These are phyloP conservation scores for Bipolaris zeicola DNA, from an alignment of 2,329 filamentous ascomycete genomes.

Conservation along the genomic window DNA sequence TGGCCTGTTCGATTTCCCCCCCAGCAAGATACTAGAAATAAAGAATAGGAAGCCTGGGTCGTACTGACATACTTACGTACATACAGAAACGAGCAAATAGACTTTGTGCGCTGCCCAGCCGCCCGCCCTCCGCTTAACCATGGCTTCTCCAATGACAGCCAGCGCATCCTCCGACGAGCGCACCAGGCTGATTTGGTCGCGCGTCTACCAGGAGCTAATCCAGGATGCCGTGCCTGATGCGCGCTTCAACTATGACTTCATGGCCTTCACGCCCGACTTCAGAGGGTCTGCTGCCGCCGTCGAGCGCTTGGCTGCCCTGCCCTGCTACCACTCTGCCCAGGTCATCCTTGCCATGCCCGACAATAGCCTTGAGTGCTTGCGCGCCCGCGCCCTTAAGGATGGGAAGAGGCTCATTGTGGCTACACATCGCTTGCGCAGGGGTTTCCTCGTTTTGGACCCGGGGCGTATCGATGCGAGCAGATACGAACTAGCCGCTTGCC, in stretches of 20 bases:
- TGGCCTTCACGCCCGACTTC: slow-evolving; percentile 53
- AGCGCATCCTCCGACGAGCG: slow-evolving; percentile 17
- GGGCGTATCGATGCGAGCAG: slow-evolving; percentile 32
- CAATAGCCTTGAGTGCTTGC: slow-evolving; percentile 53
- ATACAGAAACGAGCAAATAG: background rate
- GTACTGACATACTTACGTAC: too few species aligned
- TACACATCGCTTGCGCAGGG: slow-evolving; percentile 51
- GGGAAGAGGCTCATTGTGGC: slow-evolving; percentile 52
- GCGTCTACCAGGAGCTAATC: slow-evolving; percentile 46
- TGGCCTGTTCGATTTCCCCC: background rate
- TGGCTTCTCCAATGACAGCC: slow-evolving; percentile 19
- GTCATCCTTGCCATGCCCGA: slow-evolving; percentile 52
- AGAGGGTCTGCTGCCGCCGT: slow-evolving; percentile 44
- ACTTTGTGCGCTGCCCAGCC: background rate
- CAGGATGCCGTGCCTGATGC: slow-evolving; percentile 52
- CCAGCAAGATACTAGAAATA: background rate
- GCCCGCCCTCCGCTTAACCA: background rate
- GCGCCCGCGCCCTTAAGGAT: slow-evolving; percentile 47
- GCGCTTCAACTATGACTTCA: slow-evolving; percentile 53
- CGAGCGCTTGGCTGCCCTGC: slow-evolving; percentile 37
- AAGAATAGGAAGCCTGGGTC: background rate
- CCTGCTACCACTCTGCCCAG: slow-evolving; percentile 39
- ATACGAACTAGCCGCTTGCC: slow-evolving; percentile 44
- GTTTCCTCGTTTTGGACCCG: slow-evolving; percentile 52
- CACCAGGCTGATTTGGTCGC: slow-evolving; percentile 31